Evolutionary conservation across 2,329 filamentous ascomycete species (phyloP).

Genomic region (Alternaria sp.): DNA sequence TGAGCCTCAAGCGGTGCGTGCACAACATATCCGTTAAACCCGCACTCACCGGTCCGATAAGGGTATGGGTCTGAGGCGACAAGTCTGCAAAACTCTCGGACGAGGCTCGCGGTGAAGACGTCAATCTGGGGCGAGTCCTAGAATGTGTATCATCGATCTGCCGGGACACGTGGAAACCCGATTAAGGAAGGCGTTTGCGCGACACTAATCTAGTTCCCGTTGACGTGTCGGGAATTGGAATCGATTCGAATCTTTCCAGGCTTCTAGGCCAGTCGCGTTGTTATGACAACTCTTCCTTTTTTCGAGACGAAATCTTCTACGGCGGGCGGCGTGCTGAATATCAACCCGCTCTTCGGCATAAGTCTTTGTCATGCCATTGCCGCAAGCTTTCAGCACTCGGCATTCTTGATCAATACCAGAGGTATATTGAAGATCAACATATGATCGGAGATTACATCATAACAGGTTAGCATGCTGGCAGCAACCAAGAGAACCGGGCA

Average conservation of each 20-base stretch:
- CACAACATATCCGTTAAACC: conserved; percentile 11
- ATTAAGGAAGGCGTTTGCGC: conserved; percentile 2
- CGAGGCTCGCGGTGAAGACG: conserved; percentile 16
- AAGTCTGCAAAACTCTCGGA: conserved; percentile 17
- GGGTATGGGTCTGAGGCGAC: conserved; percentile 7
- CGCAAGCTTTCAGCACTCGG: neutral
- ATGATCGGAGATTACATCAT: neutral
- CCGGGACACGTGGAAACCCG: conserved; percentile 5
- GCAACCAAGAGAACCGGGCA: neutral
- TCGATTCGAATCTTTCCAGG: conserved; percentile 2
- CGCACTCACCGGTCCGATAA: conserved; percentile 9
- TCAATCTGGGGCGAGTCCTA: conserved; percentile 5
- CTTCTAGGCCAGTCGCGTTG: neutral
- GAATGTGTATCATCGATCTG: conserved; percentile 9
- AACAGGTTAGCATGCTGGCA: neutral
- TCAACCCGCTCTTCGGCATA: neutral
- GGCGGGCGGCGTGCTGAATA: neutral
- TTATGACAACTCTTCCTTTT: neutral
- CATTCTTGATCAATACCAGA: neutral
- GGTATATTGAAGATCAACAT: conserved; percentile 14
- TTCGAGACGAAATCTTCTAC: neutral
- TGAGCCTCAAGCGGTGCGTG: conserved; percentile 15
- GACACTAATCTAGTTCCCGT: conserved; percentile 12
- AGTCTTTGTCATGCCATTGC: neutral
- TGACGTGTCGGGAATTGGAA: conserved; percentile 12